Conservation (phyloP, 176 grass and related monocot genomes). For the Rhynchospora breviuscula region DNA sequence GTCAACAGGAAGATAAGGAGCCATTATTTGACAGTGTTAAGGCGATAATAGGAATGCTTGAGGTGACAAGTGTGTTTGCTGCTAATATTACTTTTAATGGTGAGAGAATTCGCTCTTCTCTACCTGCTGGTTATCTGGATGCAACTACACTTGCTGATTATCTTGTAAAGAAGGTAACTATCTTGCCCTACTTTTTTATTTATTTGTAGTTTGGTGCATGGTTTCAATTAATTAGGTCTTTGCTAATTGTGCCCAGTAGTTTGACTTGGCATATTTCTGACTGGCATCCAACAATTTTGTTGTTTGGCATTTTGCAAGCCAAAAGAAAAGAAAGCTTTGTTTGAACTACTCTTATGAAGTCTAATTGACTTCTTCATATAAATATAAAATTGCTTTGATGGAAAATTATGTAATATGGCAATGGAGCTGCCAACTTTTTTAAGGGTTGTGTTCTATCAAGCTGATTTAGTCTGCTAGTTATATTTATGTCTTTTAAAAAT, state of each 20-base stretch:
- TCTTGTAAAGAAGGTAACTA: slow-evolving; percentile 92
- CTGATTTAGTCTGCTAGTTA: background rate
- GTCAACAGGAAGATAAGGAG: slow-evolving; percentile 91
- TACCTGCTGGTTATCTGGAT: slow-evolving; percentile 90
- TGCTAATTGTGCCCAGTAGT: background rate
- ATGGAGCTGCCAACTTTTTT: background rate
- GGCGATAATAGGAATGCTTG: slow-evolving; percentile 78
- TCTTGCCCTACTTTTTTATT: background rate
- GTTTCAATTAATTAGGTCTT: background rate
- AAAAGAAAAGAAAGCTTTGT: background rate
- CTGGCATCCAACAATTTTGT: background rate
- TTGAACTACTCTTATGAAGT: background rate
- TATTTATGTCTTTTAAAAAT: background rate
- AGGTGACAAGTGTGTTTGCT: slow-evolving; percentile 83
- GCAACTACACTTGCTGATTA: slow-evolving; percentile 97
- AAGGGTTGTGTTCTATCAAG: background rate
- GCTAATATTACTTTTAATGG: slow-evolving; percentile 87
- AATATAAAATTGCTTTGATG: background rate
- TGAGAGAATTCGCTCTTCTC: slow-evolving; percentile 55
- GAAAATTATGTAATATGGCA: background rate
- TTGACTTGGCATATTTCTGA: background rate
- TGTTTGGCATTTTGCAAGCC: background rate
- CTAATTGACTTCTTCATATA: background rate
- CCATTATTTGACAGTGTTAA: slow-evolving; percentile 92
- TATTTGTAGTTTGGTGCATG: background rate